A percentile compares a stretch with the other conserved stretches of the same genome.
Evolutionary conservation across 1,139 yeast species (phyloP).

Genomic region (Yamadazyma conglobata): DNA sequence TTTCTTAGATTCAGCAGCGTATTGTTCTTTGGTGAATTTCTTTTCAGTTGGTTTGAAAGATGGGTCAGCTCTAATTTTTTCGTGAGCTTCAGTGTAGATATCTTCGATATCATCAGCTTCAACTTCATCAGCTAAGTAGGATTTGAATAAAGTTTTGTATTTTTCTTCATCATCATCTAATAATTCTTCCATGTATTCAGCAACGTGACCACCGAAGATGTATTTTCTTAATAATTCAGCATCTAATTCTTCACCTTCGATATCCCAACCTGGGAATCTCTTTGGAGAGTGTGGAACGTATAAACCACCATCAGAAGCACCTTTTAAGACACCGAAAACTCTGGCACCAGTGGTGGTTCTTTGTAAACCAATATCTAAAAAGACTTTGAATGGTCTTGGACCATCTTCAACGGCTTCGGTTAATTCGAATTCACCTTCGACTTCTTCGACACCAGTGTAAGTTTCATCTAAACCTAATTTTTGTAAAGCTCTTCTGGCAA

Average conservation of each 20-base stretch:
- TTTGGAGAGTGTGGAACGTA: conserved; percentile 99
- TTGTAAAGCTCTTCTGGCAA: conserved; percentile 98
- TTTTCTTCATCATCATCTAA: conserved; percentile 99
- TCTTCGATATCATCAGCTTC: conserved; percentile 98
- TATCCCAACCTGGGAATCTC: conserved; percentile 99
- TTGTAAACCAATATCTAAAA: conserved; percentile 98
- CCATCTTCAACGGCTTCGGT: conserved; percentile 99
- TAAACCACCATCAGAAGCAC: conserved; percentile 99
- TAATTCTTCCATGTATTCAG: conserved; percentile 99
- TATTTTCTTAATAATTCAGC: conserved; percentile 97
- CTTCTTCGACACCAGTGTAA: conserved; percentile 98
- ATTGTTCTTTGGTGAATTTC: conserved; percentile 96
- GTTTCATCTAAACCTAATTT: conserved; percentile 98
- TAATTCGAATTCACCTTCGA: conserved; percentile 97
- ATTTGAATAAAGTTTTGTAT: conserved; percentile 93
- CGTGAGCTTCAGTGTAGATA: conserved; percentile 91
- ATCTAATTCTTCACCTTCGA: conserved; percentile 96
- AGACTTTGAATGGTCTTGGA: conserved; percentile 99
- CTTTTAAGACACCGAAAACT: conserved; percentile 98
- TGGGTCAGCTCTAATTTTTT: conserved; percentile 95
- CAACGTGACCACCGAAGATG: conserved; percentile 99
- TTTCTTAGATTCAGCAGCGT: conserved; percentile 95
- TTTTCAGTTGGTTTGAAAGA: conserved; percentile 82
- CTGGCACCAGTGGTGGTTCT: conserved; percentile 99
- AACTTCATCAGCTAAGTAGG: conserved; percentile 94